Percentiles rank a stretch among this genome's conserved stretches.
Evolutionary conservation across 306 rosid genomes (phyloP).

Genomic region (Castanea sativa): DNA sequence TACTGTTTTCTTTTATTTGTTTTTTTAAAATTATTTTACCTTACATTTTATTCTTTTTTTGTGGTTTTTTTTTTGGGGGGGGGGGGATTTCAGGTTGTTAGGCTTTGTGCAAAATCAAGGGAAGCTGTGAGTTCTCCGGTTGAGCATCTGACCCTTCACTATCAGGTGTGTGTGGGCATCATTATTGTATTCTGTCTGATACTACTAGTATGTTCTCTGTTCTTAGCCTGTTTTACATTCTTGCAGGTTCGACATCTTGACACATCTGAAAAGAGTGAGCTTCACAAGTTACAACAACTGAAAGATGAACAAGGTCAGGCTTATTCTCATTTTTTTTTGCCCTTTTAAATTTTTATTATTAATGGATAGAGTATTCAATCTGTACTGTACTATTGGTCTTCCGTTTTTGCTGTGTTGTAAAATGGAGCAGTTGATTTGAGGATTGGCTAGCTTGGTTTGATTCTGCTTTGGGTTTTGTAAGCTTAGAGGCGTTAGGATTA

Average conservation of each 20-base stretch:
- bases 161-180: slow-evolving; percentile 64
- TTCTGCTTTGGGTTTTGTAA: neutral
- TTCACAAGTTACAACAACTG: slow-evolving; percentile 86
- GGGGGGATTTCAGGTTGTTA: slow-evolving; percentile 69
- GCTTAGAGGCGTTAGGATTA: neutral
- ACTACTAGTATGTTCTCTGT: neutral
- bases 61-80: neutral
- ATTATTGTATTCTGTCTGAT: neutral
- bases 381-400: neutral
- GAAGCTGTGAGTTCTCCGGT: slow-evolving; percentile 99
- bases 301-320: slow-evolving; percentile 93
- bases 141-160: slow-evolving; percentile 97
- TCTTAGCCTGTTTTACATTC: slow-evolving; percentile 13
- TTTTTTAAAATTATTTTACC: neutral
- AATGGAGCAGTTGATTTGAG: neutral
- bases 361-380: neutral
- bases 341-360: neutral
- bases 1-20: neutral
- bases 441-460: neutral
- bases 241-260: slow-evolving; percentile 96
- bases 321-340: neutral
- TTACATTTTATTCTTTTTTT: neutral
- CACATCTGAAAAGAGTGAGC: slow-evolving; percentile 99
- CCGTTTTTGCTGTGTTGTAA: neutral
- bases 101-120: slow-evolving; percentile 97